A percentile compares a stretch with the other conserved stretches of the same genome.
Evolutionary conservation across 1,284 basidiomycete species (phyloP).

Genomic region (Marasmius sp.): DNA sequence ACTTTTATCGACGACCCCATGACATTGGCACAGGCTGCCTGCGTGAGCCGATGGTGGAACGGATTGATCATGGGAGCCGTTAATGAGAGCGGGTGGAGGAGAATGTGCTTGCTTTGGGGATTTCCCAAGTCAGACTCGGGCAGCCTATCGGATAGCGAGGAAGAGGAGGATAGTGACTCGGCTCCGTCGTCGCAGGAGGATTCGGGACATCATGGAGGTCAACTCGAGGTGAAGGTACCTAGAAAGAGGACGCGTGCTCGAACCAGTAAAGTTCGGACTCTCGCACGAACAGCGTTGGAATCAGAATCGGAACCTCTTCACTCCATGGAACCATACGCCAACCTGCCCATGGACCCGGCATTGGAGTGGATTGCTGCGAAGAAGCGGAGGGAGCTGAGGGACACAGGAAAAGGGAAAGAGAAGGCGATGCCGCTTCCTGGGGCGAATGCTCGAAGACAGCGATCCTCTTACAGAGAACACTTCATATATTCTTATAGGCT

Average conservation of each 20-base stretch:
- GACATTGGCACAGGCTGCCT: slow-evolving; percentile 71
- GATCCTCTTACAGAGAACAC: slow-evolving; percentile 59
- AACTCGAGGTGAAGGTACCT: background rate
- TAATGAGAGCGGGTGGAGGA: slow-evolving; percentile 86
- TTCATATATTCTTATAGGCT: slow-evolving; percentile 81
- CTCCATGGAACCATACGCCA: slow-evolving; percentile 28
- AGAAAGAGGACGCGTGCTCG: slow-evolving; percentile 3
- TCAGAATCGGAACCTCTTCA: background rate
- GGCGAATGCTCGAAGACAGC: slow-evolving; percentile 29
- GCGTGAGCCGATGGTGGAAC: slow-evolving; percentile 81
- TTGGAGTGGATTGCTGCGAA: slow-evolving; percentile 35
- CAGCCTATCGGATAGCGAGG: slow-evolving; percentile 6
- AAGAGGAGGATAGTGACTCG: slow-evolving; percentile 2
- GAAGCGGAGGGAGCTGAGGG: slow-evolving; percentile 21
- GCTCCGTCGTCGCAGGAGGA: background rate
- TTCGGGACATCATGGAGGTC: background rate
- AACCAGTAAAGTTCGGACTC: slow-evolving; percentile 18
- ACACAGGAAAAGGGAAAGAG: slow-evolving; percentile 20
- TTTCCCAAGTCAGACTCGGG: background rate
- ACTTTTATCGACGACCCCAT: slow-evolving; percentile 81
- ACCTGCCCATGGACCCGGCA: slow-evolving; percentile 38
- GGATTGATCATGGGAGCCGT: slow-evolving; percentile 52
- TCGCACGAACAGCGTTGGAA: background rate
- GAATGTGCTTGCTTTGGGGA: slow-evolving; percentile 68
- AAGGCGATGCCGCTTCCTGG: slow-evolving; percentile 16